A percentile compares a stretch with the other conserved stretches of the same genome.
phyloP scores from a whole-genome alignment of 305 asterid species.

The Fraxinus platypoda region DNA sequence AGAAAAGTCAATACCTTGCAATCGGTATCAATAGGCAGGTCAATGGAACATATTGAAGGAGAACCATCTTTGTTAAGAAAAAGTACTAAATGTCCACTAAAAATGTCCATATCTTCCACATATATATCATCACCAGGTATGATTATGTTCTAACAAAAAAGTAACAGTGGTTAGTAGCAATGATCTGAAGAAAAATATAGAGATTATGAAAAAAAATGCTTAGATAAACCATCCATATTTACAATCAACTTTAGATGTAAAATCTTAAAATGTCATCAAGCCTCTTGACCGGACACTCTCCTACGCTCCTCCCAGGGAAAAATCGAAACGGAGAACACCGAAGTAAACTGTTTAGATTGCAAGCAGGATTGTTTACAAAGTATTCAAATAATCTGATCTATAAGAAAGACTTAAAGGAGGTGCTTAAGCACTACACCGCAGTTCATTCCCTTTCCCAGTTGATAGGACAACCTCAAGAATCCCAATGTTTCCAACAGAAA shows the following conservation, averaged over 20 bases:
- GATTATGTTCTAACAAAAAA: constrained; percentile 47
- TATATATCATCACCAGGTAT: constrained; percentile 54
- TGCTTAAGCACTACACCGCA: background rate
- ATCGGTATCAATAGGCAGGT: constrained; percentile 42
- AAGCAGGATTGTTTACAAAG: background rate
- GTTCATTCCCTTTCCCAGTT: background rate
- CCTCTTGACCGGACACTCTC: background rate
- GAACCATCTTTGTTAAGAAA: constrained; percentile 65
- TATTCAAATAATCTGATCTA: background rate
- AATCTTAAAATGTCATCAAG: background rate
- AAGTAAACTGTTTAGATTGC: background rate
- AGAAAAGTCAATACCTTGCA: constrained; percentile 39
- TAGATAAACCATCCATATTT: background rate
- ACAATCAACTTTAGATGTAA: background rate
- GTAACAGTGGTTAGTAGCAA: background rate
- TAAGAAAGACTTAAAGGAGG: background rate
- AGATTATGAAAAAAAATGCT: background rate
- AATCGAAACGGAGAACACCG: background rate
- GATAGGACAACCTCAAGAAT: background rate
- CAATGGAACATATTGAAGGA: constrained; percentile 66
- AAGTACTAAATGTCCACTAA: constrained; percentile 66
- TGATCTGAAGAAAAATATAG: background rate
- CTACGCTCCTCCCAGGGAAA: background rate
- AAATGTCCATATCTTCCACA: constrained; percentile 83
- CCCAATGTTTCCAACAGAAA: background rate